These are phyloP conservation scores for Colletotrichum shisoi DNA, from an alignment of 2,329 filamentous ascomycete species.

Conservation along the genomic window DNA sequence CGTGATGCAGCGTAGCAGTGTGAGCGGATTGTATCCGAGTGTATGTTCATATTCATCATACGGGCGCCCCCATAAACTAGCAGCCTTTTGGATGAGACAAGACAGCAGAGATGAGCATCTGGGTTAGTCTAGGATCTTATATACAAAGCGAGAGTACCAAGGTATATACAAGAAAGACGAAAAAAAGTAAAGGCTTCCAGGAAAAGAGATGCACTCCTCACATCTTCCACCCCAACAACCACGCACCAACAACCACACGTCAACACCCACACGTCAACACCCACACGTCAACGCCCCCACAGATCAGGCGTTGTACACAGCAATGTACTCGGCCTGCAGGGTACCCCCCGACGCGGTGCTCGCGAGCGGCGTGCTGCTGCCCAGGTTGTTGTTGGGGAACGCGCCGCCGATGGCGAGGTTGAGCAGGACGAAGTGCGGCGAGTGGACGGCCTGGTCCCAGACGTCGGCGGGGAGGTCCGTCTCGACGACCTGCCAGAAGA, in stretches of 20 bases:
- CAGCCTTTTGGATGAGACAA: too few species aligned
- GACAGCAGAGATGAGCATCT: too few species aligned
- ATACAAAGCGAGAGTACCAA: not conserved
- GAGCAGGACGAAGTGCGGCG: constrained; percentile 49
- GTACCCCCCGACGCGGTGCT: constrained; percentile 39
- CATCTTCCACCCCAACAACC: not conserved
- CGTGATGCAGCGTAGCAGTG: too few species aligned
- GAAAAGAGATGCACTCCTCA: too few species aligned
- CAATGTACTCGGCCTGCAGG: constrained; percentile 40
- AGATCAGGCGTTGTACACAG: constrained; percentile 38
- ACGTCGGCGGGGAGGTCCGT: constrained; percentile 44
- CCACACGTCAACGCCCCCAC: too few species aligned
- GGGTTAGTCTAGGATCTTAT: too few species aligned
- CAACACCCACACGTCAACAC: not conserved
- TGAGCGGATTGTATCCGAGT: too few species aligned
- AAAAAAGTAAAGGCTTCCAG: rapidly evolving
- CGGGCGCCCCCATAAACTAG: too few species aligned
- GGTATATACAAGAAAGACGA: not conserved
- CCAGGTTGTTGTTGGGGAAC: constrained; percentile 45
- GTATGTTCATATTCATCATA: too few species aligned
- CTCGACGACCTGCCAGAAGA: constrained; percentile 44
- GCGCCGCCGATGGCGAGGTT: constrained; percentile 53
- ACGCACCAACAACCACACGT: too few species aligned
- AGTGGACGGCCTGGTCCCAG: constrained; percentile 47
- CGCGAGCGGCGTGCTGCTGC: constrained; percentile 25